phyloP scores from a whole-genome alignment of 148 eudicot species.

The Agrostemma githago region DNA sequence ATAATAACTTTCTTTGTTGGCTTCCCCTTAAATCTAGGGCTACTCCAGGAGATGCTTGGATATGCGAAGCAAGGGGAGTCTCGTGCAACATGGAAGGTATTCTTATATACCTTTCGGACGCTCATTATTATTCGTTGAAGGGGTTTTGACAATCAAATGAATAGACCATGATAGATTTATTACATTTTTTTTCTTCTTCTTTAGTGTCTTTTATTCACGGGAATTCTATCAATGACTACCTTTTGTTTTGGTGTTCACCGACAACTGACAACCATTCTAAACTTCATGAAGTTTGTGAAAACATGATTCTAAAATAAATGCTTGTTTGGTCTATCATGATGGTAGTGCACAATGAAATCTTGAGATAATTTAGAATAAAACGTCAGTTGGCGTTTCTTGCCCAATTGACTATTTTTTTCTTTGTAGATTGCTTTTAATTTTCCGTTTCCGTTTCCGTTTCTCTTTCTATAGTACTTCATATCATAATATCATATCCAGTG shows the following conservation, averaged over 20 bases:
- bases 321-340: neutral
- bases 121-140: neutral
- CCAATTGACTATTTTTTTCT: neutral
- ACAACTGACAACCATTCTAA: neutral
- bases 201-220: neutral
- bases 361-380: neutral
- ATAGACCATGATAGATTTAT: neutral
- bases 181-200: neutral
- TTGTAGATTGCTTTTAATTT: neutral
- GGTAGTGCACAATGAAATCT: neutral
- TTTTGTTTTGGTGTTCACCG: neutral
- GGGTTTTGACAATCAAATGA: neutral
- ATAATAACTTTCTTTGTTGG: neutral
- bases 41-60: conserved; percentile 86
- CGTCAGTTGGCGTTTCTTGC: neutral
- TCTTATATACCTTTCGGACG: conserved; percentile 7
- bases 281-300: neutral
- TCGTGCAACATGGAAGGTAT: conserved; percentile 81
- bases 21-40: conserved; percentile 39
- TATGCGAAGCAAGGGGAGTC: conserved; percentile 60
- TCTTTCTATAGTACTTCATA: neutral
- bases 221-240: neutral
- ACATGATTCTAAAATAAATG: neutral
- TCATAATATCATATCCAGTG: too few species aligned
- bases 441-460: too few species aligned